Percentiles rank a stretch among this genome's conserved stretches.
Conservation (phyloP, 2,329 filamentous ascomycete genomes). For the Colletotrichum sp. region DNA sequence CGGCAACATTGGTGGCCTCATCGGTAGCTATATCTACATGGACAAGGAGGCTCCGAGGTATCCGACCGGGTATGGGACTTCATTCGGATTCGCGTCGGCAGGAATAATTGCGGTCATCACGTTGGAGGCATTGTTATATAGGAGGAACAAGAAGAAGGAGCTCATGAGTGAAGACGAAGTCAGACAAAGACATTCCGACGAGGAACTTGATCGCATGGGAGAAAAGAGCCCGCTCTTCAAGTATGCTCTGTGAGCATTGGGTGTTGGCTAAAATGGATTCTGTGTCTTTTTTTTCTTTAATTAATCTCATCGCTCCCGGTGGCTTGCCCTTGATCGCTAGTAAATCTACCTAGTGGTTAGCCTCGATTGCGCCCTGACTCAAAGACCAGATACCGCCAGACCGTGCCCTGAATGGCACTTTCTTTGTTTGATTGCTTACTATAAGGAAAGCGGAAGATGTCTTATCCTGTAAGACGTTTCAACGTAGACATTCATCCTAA, state of each 20-base stretch:
- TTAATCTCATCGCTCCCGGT: background rate
- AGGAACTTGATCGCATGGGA: constrained; percentile 34
- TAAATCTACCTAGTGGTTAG: background rate
- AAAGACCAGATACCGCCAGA: background rate
- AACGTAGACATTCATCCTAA: background rate
- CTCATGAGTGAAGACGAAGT: constrained; percentile 29
- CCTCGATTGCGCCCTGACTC: background rate
- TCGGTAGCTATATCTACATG: constrained; percentile 22
- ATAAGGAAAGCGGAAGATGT: background rate
- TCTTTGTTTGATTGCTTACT: accelerated
- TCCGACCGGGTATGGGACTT: constrained; percentile 17
- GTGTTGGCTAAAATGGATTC: background rate
- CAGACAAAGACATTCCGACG: constrained; percentile 28
- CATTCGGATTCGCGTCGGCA: constrained; percentile 11
- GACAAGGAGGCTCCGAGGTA: constrained; percentile 21
- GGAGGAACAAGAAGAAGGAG: constrained; percentile 29
- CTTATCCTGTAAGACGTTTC: background rate
- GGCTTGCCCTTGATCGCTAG: background rate
- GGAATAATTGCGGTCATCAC: constrained; percentile 17
- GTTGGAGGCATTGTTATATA: constrained; percentile 8
- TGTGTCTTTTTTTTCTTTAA: background rate
- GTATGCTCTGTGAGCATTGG: constrained; percentile 27
- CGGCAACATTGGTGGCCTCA: constrained; percentile 41
- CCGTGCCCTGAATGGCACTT: background rate
- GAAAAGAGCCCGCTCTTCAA: constrained; percentile 35